Evolutionary conservation across 139 green algal species (phyloP).

Genomic region (Coelastrella sp.): DNA sequence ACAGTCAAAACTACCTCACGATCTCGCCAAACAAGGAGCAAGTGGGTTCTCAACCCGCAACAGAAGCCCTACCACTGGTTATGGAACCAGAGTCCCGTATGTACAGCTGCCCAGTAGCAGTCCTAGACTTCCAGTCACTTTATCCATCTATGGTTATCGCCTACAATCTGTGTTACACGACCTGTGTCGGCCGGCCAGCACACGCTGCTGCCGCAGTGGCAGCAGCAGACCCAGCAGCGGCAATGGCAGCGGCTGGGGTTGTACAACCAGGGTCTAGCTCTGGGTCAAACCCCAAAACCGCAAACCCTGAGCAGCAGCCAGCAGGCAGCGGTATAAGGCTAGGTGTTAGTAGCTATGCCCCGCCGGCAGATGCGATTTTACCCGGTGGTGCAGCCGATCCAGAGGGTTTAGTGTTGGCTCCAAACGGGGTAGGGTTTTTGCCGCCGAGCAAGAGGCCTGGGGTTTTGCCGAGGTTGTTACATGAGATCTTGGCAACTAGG

Average conservation of each 20-base stretch:
- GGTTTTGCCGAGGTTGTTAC: constrained; percentile 94
- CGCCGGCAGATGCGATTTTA: constrained; percentile 8
- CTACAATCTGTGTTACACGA: constrained; percentile 99
- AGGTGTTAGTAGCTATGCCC: constrained; percentile 39
- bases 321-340: constrained; percentile 18
- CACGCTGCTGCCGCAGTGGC: constrained; percentile 62
- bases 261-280: background rate
- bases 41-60: constrained; percentile 92
- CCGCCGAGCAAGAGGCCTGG: constrained; percentile 74
- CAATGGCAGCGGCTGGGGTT: background rate
- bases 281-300: background rate
- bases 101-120: constrained; percentile 89
- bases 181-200: constrained; percentile 80
- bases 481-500: constrained; percentile 95
- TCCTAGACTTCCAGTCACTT: constrained; percentile 98
- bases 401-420: constrained; percentile 75
- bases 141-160: constrained; percentile 98
- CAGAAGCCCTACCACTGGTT: constrained; percentile 95
- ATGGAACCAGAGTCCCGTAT: constrained; percentile 94
- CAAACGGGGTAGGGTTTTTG: constrained; percentile 93
- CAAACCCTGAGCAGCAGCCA: constrained; percentile 8
- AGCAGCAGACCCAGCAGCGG: constrained; percentile 4
- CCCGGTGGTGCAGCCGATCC: constrained; percentile 33
- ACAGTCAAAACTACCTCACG: constrained; percentile 95
- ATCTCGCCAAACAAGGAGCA: constrained; percentile 84